A percentile compares a stretch with the other conserved stretches of the same genome.
These are phyloP conservation scores for Metarhizium album DNA, from an alignment of 2,329 filamentous ascomycete genomes.

Conservation along the genomic window DNA sequence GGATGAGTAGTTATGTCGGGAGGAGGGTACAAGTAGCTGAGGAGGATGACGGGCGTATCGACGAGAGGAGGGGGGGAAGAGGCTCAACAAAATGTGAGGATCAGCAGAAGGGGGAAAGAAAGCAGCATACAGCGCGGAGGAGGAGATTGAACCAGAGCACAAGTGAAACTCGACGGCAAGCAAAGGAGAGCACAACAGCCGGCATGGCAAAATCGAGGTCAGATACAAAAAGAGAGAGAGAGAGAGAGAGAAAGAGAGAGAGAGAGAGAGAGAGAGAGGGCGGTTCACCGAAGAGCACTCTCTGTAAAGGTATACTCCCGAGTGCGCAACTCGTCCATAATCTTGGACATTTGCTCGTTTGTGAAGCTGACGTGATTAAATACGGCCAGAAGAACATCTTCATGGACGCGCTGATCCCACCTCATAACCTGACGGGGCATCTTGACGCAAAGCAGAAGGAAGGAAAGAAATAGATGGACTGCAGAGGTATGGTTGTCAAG, in stretches of 20 bases:
- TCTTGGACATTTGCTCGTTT: conserved; percentile 20
- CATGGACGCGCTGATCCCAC: conserved; percentile 32
- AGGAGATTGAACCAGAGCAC: too few relatives aligned
- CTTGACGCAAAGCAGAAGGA: not conserved
- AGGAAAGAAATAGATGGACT: not conserved
- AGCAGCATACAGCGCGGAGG: too few relatives aligned
- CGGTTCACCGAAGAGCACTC: conserved; percentile 28
- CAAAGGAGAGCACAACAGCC: not conserved
- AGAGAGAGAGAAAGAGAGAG: conserved; percentile 1
- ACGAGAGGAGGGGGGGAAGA: not conserved
- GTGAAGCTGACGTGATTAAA: conserved; percentile 25
- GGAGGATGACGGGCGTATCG: not conserved
- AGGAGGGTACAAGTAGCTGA: not conserved
- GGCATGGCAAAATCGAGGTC: not conserved
- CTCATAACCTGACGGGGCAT: conserved; percentile 20
- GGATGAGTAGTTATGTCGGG: too few relatives aligned
- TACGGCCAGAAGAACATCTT: conserved; percentile 32
- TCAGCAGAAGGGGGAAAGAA: too few relatives aligned
- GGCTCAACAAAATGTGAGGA: not conserved
- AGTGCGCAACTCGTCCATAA: conserved; percentile 25
- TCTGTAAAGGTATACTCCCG: conserved; percentile 30
- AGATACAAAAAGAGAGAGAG: conserved; percentile 1
- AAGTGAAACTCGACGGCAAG: too few relatives aligned
- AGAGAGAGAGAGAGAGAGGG: conserved; percentile 1
- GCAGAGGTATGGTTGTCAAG: not conserved